Evolutionary conservation across 1,139 yeast genomes (phyloP), one percentile per base, ranked within the genome.

Genomic region (Debaryomyces singareniensis): DNA sequence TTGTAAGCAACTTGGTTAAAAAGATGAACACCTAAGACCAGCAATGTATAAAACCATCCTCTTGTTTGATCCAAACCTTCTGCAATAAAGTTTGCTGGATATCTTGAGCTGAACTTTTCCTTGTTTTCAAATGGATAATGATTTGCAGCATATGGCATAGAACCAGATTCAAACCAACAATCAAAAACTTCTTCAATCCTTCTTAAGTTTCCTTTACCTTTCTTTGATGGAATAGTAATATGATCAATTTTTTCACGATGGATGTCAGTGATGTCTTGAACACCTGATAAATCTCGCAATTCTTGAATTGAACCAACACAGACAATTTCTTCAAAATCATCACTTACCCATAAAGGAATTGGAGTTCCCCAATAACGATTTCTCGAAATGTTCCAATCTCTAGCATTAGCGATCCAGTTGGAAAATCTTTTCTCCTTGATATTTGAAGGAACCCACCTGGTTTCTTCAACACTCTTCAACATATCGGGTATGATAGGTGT

Each of bases 311-410:
- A 86, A 27, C 96, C 95, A 45, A 93, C 66, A 69, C 97, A 91
- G 25, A 91, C 91, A 42, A 91, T 64, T 66, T 91, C 99, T 59
- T 84, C 82, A 45, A 70, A 78, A 57, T 91, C 99, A 12, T 89
- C 97, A 45, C 91, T 78, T 29, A 78, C 96, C 99, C 99, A 91
- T 49, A 91, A 65, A 38, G 99, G 99, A 46, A 91, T 80, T 38
- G 99, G 99, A 25, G 97, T 91, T 68, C 99, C 99, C 99, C 99
- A 91, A 63, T 91, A 91, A 62, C 99, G 78, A 68, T 91, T 91
- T 73, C 99, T 83, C 13, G 96, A 87, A 42, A 91, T 75, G 56
- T 91, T 91, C 99, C 99, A 91, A 62, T 91, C 99, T 60, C 99
- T 83, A 30, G 98, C 98, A 50, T 89, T 89, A 44, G 91, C 85